phyloP scores from a whole-genome alignment of 345 rosid genomes.

The Dovyalis caffra region DNA sequence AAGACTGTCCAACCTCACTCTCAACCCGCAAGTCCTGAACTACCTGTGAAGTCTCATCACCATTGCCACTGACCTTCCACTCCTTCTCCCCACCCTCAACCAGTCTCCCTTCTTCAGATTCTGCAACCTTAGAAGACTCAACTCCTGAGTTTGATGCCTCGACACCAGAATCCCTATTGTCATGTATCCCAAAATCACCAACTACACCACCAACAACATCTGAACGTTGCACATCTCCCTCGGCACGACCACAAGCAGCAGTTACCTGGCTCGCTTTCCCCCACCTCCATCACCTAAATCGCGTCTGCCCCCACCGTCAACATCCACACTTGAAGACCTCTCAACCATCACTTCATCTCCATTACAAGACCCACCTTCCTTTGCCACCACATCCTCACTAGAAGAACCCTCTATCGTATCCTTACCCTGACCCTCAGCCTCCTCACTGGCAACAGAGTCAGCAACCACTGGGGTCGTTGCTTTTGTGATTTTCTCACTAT shows the following conservation, averaged over 20 bases:
- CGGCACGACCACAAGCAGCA: background rate
- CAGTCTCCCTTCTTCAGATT: slow-evolving; percentile 10
- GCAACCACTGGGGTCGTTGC: slow-evolving; percentile 1
- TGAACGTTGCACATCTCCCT: slow-evolving; percentile 12
- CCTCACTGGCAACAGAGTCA: slow-evolving; percentile 18
- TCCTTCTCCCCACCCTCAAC: slow-evolving; percentile 11
- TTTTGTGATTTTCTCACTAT: slow-evolving; percentile 15
- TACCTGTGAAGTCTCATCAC: background rate
- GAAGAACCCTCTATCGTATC: slow-evolving; percentile 19
- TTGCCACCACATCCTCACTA: slow-evolving; percentile 11
- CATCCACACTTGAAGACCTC: slow-evolving; percentile 41
- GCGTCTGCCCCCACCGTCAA: slow-evolving; percentile 40
- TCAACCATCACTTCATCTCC: slow-evolving; percentile 45
- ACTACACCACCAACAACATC: slow-evolving; percentile 17
- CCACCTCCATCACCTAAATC: slow-evolving; percentile 26
- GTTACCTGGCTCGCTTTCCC: slow-evolving; percentile 22
- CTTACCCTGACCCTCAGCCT: slow-evolving; percentile 13
- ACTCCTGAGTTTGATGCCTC: slow-evolving; percentile 8
- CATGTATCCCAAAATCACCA: slow-evolving; percentile 9
- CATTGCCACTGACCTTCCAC: background rate
- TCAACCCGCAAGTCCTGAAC: background rate
- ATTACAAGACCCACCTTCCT: slow-evolving; percentile 32
- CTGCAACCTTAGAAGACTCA: slow-evolving; percentile 4
- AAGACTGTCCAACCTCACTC: background rate
- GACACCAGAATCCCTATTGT: slow-evolving; percentile 15